Conservation (phyloP, 1,284 basidiomycete genomes). For the Bjerkandera adusta region DNA sequence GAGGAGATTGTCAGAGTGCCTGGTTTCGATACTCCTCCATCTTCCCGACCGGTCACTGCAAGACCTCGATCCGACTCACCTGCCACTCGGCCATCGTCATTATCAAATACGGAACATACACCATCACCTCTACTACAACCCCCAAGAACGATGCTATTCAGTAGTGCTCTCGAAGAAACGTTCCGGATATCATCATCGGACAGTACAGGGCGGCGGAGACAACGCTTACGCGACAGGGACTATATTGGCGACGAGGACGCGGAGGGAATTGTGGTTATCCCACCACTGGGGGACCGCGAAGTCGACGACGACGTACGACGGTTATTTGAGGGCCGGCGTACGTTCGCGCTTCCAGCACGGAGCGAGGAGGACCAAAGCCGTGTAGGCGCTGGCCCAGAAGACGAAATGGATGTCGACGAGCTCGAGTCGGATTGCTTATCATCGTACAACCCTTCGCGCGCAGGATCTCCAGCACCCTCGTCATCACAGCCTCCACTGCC, state of each 20-base stretch:
- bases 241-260: constrained; percentile 31
- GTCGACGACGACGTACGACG: constrained; percentile 62
- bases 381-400: constrained; percentile 29
- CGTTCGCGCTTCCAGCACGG: constrained; percentile 1
- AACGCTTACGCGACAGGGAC: constrained; percentile 18
- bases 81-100: constrained; percentile 15
- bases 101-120: not conserved
- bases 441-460: constrained; percentile 44
- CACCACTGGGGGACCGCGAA: constrained; percentile 52
- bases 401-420: constrained; percentile 43
- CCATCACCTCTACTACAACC: constrained; percentile 23
- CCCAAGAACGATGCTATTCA: constrained; percentile 42
- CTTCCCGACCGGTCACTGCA: constrained; percentile 20
- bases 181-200: constrained; percentile 44
- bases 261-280: constrained; percentile 48
- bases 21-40: constrained; percentile 27
- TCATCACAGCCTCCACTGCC: constrained; percentile 11
- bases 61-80: constrained; percentile 28
- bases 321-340: constrained; percentile 40
- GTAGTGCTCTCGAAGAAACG: constrained; percentile 48
- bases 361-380: constrained; percentile 21
- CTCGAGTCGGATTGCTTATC: constrained; percentile 43
- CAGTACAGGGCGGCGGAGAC: constrained; percentile 19
- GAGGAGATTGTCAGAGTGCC: constrained; percentile 71
- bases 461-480: constrained; percentile 39